A percentile compares a stretch with the other conserved stretches of the same genome.
These are phyloP conservation scores for Gonapodya prolifera DNA, from an alignment of 192 early-diverging fungal species.

Conservation along the genomic window DNA sequence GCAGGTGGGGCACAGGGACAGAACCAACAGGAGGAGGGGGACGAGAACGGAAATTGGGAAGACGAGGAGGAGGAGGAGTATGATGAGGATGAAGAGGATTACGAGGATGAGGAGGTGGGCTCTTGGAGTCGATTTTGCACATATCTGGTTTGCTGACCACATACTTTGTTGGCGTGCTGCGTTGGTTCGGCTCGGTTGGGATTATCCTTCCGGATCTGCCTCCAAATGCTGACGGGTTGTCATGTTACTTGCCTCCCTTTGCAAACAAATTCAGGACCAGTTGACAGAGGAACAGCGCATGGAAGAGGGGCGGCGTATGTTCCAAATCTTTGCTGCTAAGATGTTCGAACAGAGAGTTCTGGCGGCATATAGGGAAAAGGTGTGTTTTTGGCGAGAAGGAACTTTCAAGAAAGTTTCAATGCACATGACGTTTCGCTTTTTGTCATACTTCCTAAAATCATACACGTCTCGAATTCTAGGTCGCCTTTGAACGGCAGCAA, in stretches of 20 bases:
- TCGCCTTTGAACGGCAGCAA: slow-evolving; percentile 70
- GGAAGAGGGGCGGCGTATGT: slow-evolving; percentile 85
- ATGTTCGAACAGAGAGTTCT: slow-evolving; percentile 97
- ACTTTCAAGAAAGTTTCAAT: background rate
- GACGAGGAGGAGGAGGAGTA: slow-evolving; percentile 43
- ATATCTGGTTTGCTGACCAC: background rate
- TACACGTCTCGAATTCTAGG: background rate
- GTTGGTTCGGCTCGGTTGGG: background rate
- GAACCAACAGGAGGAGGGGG: slow-evolving; percentile 8
- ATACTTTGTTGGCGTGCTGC: background rate
- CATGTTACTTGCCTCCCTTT: too few species aligned
- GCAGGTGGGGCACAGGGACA: slow-evolving; percentile 20
- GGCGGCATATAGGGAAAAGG: slow-evolving; percentile 85
- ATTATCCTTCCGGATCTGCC: too few species aligned
- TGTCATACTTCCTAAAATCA: background rate
- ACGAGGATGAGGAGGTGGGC: slow-evolving; percentile 31
- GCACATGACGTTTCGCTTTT: background rate
- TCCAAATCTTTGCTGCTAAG: slow-evolving; percentile 90
- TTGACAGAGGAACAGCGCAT: slow-evolving; percentile 76
- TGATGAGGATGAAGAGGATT: slow-evolving; percentile 51
- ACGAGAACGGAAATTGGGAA: slow-evolving; percentile 32
- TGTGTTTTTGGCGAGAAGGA: slow-evolving; percentile 13
- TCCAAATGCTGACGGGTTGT: too few species aligned
- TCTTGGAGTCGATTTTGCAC: too few species aligned
- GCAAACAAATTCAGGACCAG: slow-evolving; percentile 31